Conservation (phyloP, 441 rosid species). For the Eruca vesicaria region DNA sequence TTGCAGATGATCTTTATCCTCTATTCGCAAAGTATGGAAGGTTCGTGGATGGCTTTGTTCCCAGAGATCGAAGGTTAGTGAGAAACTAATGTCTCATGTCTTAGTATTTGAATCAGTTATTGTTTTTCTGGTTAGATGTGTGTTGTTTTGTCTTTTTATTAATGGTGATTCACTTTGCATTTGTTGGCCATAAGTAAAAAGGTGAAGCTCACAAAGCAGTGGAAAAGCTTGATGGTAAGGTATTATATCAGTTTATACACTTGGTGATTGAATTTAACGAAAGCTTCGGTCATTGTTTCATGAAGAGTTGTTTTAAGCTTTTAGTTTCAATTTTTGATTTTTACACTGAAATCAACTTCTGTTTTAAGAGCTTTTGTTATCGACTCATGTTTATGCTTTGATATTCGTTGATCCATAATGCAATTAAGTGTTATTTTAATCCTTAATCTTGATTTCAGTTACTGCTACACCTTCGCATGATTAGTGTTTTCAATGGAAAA, state of each 20-base stretch:
- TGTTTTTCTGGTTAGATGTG: neutral
- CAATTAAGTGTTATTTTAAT: neutral
- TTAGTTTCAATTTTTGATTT: neutral
- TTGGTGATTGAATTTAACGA: neutral
- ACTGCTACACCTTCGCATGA: neutral
- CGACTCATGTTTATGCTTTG: neutral
- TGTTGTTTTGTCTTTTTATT: neutral
- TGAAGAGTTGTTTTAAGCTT: neutral
- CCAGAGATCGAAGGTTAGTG: constrained; percentile 37
- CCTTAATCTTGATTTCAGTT: neutral
- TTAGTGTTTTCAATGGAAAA: neutral
- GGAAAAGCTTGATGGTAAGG: constrained; percentile 8
- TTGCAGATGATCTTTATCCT: constrained; percentile 71
- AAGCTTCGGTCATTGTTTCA: neutral
- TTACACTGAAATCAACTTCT: neutral
- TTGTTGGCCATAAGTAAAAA: neutral
- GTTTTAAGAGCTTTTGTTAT: neutral
- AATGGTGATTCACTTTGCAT: constrained; percentile 39
- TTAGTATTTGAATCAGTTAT: neutral
- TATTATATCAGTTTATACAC: neutral
- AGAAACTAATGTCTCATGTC: neutral
- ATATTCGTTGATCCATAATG: neutral
- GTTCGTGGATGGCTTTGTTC: constrained; percentile 72
- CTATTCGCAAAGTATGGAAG: constrained; percentile 74
- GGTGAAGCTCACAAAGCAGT: neutral